Conservation (phyloP, 495 filamentous ascomycete species). For the Hapsidospora chrysogenum region DNA sequence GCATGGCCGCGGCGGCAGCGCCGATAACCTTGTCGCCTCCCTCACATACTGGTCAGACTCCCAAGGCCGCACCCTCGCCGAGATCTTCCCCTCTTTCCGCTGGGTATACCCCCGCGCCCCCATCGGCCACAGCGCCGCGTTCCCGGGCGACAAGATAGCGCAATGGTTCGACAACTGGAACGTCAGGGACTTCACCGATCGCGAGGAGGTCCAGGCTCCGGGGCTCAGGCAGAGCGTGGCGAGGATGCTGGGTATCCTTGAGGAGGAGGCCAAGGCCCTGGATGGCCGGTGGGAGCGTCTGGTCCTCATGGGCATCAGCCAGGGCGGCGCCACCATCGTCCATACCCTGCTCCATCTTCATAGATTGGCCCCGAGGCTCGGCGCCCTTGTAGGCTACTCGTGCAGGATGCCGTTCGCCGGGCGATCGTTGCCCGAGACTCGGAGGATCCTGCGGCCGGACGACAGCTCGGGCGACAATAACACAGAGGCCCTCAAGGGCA, state of each 20-base stretch:
- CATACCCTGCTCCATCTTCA: constrained; percentile 20
- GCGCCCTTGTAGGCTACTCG: constrained; percentile 36
- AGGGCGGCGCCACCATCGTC: constrained; percentile 27
- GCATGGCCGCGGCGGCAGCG: constrained; percentile 41
- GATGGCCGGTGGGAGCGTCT: constrained; percentile 14
- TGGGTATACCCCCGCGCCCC: constrained; percentile 35
- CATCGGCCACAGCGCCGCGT: constrained; percentile 19
- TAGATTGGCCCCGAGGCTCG: constrained; percentile 8
- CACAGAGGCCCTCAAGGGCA: constrained; percentile 10
- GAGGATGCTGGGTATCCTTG: constrained; percentile 8
- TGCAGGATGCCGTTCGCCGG: constrained; percentile 37
- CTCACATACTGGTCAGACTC: constrained; percentile 19
- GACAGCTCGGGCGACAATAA: constrained; percentile 6
- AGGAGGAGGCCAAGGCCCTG: constrained; percentile 11
- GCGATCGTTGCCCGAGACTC: constrained; percentile 10
- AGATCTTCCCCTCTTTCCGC: constrained; percentile 17
- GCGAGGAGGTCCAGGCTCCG: constrained; percentile 12
- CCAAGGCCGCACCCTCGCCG: constrained; percentile 10
- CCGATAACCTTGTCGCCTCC: constrained; percentile 30
- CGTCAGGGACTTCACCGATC: constrained; percentile 10
- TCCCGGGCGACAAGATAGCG: constrained; percentile 9
- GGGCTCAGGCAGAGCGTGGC: constrained; percentile 14
- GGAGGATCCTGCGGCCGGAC: constrained; percentile 8
- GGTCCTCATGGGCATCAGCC: constrained; percentile 18
- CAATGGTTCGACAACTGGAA: constrained; percentile 29